Evolutionary conservation across 2,329 filamentous ascomycete genomes (phyloP).

Genomic region (Alternaria rosae): DNA sequence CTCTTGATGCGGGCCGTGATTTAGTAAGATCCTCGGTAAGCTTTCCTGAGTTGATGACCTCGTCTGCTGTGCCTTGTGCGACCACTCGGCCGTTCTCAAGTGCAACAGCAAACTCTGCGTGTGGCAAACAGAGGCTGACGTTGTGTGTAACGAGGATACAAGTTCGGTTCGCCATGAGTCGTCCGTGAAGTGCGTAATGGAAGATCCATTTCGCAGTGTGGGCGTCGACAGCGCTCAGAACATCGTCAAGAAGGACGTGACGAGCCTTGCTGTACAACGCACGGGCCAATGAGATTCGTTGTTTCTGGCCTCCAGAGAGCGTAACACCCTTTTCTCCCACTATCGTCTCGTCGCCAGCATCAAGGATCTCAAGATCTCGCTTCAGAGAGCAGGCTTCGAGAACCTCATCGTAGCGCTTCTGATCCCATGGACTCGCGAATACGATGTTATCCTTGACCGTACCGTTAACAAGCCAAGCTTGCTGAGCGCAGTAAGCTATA

Average conservation of each 20-base stretch:
- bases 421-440: constrained; percentile 82
- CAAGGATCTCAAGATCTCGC: constrained; percentile 89
- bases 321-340: constrained; percentile 98
- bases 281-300: constrained; percentile 94
- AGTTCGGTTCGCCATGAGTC: constrained; percentile 85
- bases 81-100: constrained; percentile 85
- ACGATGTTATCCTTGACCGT: constrained; percentile 96
- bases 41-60: constrained; percentile 85
- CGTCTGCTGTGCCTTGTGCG: constrained; percentile 76
- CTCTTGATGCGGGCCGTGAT: constrained; percentile 74
- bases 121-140: constrained; percentile 82
- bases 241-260: constrained; percentile 92
- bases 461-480: constrained; percentile 95
- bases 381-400: constrained; percentile 90
- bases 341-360: constrained; percentile 88
- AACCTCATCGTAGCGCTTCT: constrained; percentile 84
- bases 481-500: constrained; percentile 94
- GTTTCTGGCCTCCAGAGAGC: constrained; percentile 95
- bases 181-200: constrained; percentile 86
- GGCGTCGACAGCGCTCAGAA: constrained; percentile 93
- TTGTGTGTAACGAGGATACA: constrained; percentile 98
- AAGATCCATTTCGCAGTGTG: constrained; percentile 99
- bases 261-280: constrained; percentile 95
- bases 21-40: constrained; percentile 85
- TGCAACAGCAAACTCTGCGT: constrained; percentile 80